Evolutionary conservation across 2,329 filamentous ascomycete genomes (phyloP), one percentile per base, ranked within the genome.

Genomic region (Cladorrhinum sp.): DNA sequence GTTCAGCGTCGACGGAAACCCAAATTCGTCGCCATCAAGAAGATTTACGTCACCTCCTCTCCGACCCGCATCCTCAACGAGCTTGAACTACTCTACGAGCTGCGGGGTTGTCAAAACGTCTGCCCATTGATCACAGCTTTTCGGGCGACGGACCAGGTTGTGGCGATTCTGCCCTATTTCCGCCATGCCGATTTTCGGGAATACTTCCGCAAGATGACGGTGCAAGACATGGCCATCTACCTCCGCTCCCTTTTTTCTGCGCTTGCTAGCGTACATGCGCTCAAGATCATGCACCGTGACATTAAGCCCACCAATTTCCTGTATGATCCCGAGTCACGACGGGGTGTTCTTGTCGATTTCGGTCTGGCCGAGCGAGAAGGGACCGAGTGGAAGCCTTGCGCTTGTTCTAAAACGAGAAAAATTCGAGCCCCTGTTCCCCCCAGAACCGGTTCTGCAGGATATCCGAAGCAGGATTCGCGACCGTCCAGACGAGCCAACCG

Each of bases 301-400:
- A 96, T 98, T 73, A 98, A 98, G 72, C 95, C 95, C 5, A 99
- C 96, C 21, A 98, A 98, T 72, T 98, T 98, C 69, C 83, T 98
- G 42, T 98, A 98, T 76, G 92, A 96, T 66, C 91, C 91, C 0
- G 79, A 86, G 10, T 86, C 87, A 49, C 86, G 88, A 68, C 87
- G 91, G 59, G 95, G 95, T 46, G 94, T 99, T 1, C 83, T 99
- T 0, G 95, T 99, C n/a, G 95, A 99, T 72, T 99, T 99, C 77
- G 95, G 95, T n/a, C 84, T 99, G 16, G 95, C 95, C 36, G 95
- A 99, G 77, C 82, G 87, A 55, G 86, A 91, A 71, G 88, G 90
- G 21, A 86, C 86, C 23, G 92, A 96, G 57, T 84, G 81, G 72
- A 90, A 91, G 70, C 87, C 87, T 1, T 98, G 94, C 72, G 78